Conservation (phyloP, 345 rosid genomes). For the Hibiscus trionum region DNA sequence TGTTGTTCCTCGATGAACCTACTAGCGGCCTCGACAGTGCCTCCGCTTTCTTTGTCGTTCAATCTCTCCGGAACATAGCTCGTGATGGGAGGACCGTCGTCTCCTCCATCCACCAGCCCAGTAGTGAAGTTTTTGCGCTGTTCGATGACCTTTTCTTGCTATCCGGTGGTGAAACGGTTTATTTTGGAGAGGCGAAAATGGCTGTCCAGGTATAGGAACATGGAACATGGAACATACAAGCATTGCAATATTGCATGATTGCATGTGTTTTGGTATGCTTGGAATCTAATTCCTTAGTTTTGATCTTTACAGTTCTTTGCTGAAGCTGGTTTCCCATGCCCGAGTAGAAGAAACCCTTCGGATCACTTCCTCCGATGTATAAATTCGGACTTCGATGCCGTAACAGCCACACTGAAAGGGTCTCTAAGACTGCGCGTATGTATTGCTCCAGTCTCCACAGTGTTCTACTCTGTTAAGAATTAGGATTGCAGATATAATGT, state of each 20-base stretch:
- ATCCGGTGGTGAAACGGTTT: conserved; percentile 61
- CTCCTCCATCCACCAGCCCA: conserved; percentile 73
- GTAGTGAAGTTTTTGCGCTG: conserved; percentile 68
- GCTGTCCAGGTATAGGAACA: conserved; percentile 46
- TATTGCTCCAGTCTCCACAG: neutral
- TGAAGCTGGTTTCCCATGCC: conserved; percentile 75
- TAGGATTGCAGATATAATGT: neutral
- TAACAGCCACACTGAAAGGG: conserved; percentile 54
- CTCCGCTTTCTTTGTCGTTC: conserved; percentile 58
- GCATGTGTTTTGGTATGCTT: neutral
- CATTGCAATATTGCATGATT: neutral
- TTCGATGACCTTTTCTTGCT: conserved; percentile 70
- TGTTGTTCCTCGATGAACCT: conserved; percentile 70
- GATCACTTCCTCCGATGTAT: conserved; percentile 77
- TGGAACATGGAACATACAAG: neutral
- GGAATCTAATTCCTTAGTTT: neutral
- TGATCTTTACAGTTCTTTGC: conserved; percentile 49
- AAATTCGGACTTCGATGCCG: conserved; percentile 63
- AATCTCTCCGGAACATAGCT: conserved; percentile 52
- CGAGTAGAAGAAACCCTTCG: conserved; percentile 62
- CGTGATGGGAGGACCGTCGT: conserved; percentile 55
- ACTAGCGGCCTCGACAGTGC: conserved; percentile 79
- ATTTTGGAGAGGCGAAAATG: conserved; percentile 59
- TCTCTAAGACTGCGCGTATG: conserved; percentile 53
- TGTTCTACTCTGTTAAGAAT: neutral